Evolutionary conservation across 1,284 basidiomycete species (phyloP).

Genomic region (Ustilago xerochloae): DNA sequence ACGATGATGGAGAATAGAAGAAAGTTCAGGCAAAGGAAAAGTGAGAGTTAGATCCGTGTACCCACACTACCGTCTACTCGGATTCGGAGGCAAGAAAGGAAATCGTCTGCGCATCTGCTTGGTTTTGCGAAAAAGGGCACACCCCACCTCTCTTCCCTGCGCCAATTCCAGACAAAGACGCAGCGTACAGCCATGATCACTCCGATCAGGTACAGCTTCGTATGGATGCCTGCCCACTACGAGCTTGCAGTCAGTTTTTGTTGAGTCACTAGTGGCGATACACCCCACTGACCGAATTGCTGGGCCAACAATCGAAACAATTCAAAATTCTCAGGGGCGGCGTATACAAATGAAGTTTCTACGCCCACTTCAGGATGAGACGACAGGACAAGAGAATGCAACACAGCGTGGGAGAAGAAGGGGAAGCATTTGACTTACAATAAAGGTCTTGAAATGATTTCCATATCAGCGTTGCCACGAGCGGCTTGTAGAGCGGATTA

Average conservation of each 20-base stretch:
- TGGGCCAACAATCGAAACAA: too few species aligned
- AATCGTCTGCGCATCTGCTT: neutral
- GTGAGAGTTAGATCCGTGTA: neutral
- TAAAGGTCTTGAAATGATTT: conserved; percentile 30
- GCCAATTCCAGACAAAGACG: too few species aligned
- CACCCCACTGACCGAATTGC: conserved; percentile 37
- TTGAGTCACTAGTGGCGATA: neutral
- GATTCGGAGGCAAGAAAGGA: neutral
- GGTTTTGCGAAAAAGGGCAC: too few species aligned
- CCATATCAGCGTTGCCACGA: conserved; percentile 23
- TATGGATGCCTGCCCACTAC: too few species aligned
- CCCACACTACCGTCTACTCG: neutral
- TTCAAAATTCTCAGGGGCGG: neutral
- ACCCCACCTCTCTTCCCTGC: too few species aligned
- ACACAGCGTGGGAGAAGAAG: conserved; percentile 11
- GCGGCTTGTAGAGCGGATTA: neutral
- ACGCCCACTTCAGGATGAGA: conserved; percentile 12
- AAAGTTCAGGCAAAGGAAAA: neutral
- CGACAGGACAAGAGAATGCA: too few species aligned
- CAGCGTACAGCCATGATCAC: too few species aligned
- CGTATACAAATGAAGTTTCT: neutral
- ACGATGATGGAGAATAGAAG: neutral
- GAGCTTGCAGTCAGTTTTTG: neutral
- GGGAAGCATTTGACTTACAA: conserved; percentile 22
- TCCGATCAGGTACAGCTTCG: too few species aligned